These are phyloP conservation scores for Acanthochlamys bracteata DNA, from an alignment of 106 monocot genomes.

Conservation along the genomic window DNA sequence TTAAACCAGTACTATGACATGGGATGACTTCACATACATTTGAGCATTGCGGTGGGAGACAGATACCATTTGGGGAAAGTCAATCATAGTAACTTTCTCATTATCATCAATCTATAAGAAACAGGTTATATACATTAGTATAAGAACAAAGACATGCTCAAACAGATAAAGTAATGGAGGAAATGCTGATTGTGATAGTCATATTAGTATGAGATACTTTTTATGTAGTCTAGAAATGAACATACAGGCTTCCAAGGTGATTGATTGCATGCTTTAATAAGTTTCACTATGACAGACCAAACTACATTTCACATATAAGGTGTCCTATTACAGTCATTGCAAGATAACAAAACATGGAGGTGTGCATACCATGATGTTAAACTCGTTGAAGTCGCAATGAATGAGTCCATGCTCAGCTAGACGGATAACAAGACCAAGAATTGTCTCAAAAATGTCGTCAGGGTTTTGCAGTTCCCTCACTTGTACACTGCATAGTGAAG, in stretches of 20 bases:
- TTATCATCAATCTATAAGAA: conserved; percentile 74
- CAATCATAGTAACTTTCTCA: conserved; percentile 89
- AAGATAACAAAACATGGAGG: background rate
- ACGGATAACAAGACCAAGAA: conserved; percentile 68
- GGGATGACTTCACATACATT: conserved; percentile 41
- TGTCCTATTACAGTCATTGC: background rate
- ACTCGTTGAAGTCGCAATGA: conserved; percentile 96
- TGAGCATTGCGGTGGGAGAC: conserved; percentile 95
- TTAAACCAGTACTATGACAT: background rate
- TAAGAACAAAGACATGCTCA: background rate
- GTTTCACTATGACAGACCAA: background rate
- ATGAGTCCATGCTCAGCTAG: conserved; percentile 95
- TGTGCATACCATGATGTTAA: conserved; percentile 77
- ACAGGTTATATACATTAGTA: too few species aligned
- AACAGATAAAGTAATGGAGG: background rate
- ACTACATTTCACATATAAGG: background rate
- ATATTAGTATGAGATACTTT: too few species aligned
- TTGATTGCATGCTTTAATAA: too few species aligned
- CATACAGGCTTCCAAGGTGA: too few species aligned
- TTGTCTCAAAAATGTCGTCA: conserved; percentile 73
- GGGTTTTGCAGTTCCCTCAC: conserved; percentile 76
- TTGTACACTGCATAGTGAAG: conserved; percentile 45
- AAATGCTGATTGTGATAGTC: too few species aligned
- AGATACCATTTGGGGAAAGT: conserved; percentile 99
- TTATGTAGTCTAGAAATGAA: too few species aligned